Evolutionary conservation across 2,329 filamentous ascomycete species (phyloP), one percentile per base, ranked within the genome.

Genomic region (Karstenula rhodostoma): DNA sequence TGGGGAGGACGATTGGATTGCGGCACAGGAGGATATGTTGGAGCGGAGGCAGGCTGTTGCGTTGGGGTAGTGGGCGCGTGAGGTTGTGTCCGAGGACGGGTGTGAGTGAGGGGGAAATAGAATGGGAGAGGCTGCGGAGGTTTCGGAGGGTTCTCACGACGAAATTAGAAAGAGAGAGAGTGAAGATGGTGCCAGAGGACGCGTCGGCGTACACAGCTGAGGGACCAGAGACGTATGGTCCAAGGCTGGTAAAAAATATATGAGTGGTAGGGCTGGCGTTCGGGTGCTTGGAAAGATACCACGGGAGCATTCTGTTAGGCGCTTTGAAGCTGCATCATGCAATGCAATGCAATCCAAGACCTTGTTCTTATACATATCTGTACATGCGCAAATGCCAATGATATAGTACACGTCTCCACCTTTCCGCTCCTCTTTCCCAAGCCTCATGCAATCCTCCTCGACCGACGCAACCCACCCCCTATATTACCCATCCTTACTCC

Each of bases 1-100:
- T 62, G 92, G 90, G 4, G 92, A 95, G 61, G 95, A 99, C 73
- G 95, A 99, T 73, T 90, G 89, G 69, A 81, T 90, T 50, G 83
- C 90, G 57, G 89, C 90, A 27, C 84, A 85, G 46, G 95, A 99
- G 77, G 95, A 98, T 73, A 79, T 80, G 22, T 80, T 82, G 57
- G 86, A 88, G 73, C 79, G 85, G 67, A 77, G 73, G 43, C 79
- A 82, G 62, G 82, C 80, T 51, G 74, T 83, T 68, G 79, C 80
- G 52, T 79, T 78, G 63, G 74, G 73, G 1, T 71, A 58, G 63
- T 19, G 25, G 13, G 5, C 27, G n/a, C 9, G 32, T 43, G 9
- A 17, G 32, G 47, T 15, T 23, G 9, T 27, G 33, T 13, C 23
- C 44, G 37, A 19, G 32, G 37, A 22, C 4, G 15, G 12, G 23